Evolutionary conservation across 1,139 yeast genomes (phyloP).

Genomic region (Nakaseomyces kungkrabaensis): DNA sequence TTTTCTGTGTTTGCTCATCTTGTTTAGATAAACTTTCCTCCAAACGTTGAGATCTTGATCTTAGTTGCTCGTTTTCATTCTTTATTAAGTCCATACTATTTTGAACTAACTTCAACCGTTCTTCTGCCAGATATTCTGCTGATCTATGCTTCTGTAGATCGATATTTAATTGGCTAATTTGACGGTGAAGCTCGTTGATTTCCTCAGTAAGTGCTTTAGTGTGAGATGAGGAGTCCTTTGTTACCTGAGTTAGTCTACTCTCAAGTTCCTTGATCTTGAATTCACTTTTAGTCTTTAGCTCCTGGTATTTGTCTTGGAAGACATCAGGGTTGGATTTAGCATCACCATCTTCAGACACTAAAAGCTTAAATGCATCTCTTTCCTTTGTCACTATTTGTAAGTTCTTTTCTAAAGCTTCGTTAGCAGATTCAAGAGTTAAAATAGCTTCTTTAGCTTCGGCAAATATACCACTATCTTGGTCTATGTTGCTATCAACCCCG

Average conservation of each 20-base stretch:
- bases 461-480: slow-evolving; percentile 45
- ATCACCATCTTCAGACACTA: not conserved
- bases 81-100: slow-evolving; percentile 33
- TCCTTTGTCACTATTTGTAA: slow-evolving; percentile 13
- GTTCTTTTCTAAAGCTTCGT: slow-evolving; percentile 34
- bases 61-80: slow-evolving; percentile 39
- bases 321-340: not conserved
- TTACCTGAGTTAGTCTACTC: slow-evolving; percentile 30
- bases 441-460: slow-evolving; percentile 74
- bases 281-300: slow-evolving; percentile 23
- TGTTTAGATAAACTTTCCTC: slow-evolving; percentile 47
- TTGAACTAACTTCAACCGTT: slow-evolving; percentile 33
- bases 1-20: slow-evolving; percentile 46
- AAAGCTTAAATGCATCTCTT: slow-evolving; percentile 15
- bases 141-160: slow-evolving; percentile 40
- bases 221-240: slow-evolving; percentile 36
- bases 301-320: slow-evolving; percentile 28
- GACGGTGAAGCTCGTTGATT: slow-evolving; percentile 33
- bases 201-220: slow-evolving; percentile 35
- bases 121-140: slow-evolving; percentile 37
- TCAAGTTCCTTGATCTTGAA: slow-evolving; percentile 27
- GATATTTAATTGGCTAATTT: slow-evolving; percentile 41
- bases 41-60: slow-evolving; percentile 36
- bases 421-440: slow-evolving; percentile 51
- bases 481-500: slow-evolving; percentile 11